Evolutionary conservation across 2,329 filamentous ascomycete genomes (phyloP), one percentile per base, ranked within the genome.

Genomic region (Seiridium unicorne): DNA sequence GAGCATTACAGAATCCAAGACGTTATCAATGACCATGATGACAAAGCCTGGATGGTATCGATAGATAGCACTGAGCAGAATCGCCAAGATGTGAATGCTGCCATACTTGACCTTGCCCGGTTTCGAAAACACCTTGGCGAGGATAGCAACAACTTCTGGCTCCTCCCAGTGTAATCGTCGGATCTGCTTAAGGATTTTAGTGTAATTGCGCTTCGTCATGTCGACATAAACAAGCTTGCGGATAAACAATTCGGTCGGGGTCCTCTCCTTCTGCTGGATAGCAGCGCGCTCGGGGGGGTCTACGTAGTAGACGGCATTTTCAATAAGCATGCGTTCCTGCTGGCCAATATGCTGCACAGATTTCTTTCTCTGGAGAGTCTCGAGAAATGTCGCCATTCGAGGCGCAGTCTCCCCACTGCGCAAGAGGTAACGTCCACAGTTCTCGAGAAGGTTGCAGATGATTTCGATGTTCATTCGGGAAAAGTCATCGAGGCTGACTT

Each of bases 381-480:
- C 95, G 32, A 99, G 77, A 73, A 99, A 99, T 0, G 92, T 94
- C 1, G 84, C 81, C 95, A 99, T 99, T 48, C 95, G 88, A 7
- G 94, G 94, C 8, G 91, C 89, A 0, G 96, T 98, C 63, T 98
- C 93, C 0, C 92, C 89, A 66, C 95, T 98, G 55, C 94, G 91
- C 61, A 99, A 83, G 31, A 99, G 81, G 74, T 97, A 99, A 18
- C 95, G 88, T 48, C 95, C 95, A 70, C 96, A 99, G 65, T 98
- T 98, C 74, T 99, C 95, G 31, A 99, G 83, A 35, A 99, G 81
- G 70, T 96, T 96, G 70, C 93, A 96, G 64, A 99, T 94, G 68
- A 99, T 97, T 74, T 99, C 96, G 64, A 99, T 97, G 70, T 99
- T 99, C 91, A 97, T 97, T 62, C 94, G 87, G 2, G 95, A 97